Percentiles rank a stretch among this genome's conserved stretches.
Evolutionary conservation across 2,329 filamentous ascomycete genomes (phyloP).

Genomic region (Alternaria atra): DNA sequence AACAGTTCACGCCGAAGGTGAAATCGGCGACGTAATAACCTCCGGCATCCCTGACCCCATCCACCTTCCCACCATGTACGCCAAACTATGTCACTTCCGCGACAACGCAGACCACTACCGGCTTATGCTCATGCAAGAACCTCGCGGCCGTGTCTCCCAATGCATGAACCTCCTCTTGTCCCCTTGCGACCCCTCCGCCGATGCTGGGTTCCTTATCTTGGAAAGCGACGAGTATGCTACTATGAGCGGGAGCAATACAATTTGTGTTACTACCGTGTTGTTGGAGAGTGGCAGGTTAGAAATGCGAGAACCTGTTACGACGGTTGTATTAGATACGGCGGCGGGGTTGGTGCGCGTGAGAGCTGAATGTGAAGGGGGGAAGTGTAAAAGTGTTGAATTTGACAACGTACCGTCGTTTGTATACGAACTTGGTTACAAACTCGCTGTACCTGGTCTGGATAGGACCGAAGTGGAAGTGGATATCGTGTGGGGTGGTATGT

Average conservation of each 20-base stretch:
- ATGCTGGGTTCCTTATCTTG: constrained; percentile 59
- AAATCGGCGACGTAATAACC: constrained; percentile 61
- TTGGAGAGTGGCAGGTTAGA: constrained; percentile 59
- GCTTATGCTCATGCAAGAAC: constrained; percentile 58
- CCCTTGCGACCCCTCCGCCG: constrained; percentile 56
- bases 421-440: constrained; percentile 51
- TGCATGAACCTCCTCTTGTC: constrained; percentile 57
- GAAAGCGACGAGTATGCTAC: constrained; percentile 58
- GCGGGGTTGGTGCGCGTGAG: constrained; percentile 56
- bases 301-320: constrained; percentile 57
- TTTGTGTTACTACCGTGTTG: constrained; percentile 56
- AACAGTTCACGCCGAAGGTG: constrained; percentile 52
- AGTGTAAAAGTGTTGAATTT: constrained; percentile 57
- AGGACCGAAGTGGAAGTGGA: constrained; percentile 33
- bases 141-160: constrained; percentile 54
- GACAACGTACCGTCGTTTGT: constrained; percentile 59
- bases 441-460: constrained; percentile 19
- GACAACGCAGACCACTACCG: constrained; percentile 54
- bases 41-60: constrained; percentile 58
- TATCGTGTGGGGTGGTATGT: constrained; percentile 60
- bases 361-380: constrained; percentile 55
- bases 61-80: constrained; percentile 57
- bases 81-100: constrained; percentile 58
- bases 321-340: constrained; percentile 55
- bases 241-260: constrained; percentile 59